A percentile compares a stretch with the other conserved stretches of the same genome.
phyloP scores from a whole-genome alignment of 257 asterid genomes.

The Agastache rugosa region DNA sequence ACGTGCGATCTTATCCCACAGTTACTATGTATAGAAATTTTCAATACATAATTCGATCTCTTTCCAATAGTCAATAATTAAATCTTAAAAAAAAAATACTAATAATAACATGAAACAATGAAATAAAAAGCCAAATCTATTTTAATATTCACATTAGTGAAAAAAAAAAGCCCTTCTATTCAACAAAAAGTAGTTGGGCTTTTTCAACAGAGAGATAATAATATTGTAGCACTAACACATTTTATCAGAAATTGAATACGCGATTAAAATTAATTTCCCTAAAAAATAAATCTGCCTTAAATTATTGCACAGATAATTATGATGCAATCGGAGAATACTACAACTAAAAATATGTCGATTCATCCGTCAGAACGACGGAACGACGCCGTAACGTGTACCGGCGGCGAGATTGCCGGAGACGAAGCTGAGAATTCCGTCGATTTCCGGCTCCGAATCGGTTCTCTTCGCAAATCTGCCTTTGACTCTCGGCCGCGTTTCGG shows the following conservation, averaged over 20 bases:
- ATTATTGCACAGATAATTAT: conserved; percentile 25
- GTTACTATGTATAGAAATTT: neutral
- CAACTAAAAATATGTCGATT: neutral
- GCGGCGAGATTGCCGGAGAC: conserved; percentile 39
- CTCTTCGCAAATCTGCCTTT: conserved; percentile 80
- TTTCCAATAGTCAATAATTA: neutral
- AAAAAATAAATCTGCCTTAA: conserved; percentile 4
- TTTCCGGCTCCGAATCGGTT: conserved; percentile 45
- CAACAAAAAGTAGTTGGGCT: conserved; percentile 6
- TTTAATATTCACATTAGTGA: neutral
- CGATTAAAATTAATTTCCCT: neutral
- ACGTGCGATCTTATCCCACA: neutral
- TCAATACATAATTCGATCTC: neutral
- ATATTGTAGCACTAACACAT: neutral
- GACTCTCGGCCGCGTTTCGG: conserved; percentile 78
- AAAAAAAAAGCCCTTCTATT: conserved; percentile 6
- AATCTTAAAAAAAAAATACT: neutral
- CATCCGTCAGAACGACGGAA: conserved; percentile 46
- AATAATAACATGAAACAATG: neutral
- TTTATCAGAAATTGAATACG: neutral
- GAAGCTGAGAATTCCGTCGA: conserved; percentile 39
- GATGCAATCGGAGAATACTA: conserved; percentile 4
- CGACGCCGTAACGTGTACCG: conserved; percentile 54
- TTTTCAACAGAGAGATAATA: neutral
- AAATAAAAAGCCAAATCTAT: neutral